Evolutionary conservation across 768 basidiomycete species (phyloP), one percentile per base, ranked within the genome.

Genomic region (Lactifluus piperatus): DNA sequence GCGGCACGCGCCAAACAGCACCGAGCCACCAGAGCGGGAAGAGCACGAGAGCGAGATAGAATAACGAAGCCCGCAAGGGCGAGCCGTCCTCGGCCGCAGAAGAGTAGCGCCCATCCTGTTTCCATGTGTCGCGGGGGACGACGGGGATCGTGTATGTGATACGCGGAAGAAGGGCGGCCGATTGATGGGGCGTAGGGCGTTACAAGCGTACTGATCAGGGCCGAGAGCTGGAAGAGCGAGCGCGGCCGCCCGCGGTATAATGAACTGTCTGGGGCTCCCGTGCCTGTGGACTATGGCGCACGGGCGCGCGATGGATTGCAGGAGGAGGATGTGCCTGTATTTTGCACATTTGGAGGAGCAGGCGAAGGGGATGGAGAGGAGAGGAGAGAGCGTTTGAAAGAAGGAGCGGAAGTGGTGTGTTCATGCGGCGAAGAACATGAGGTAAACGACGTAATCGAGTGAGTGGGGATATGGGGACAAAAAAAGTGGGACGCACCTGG

Each of bases 61-160:
- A 91, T 26, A 82, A 69, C 88, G 88, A 90, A 13, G 85, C 84
- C 60, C 88, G 86, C 26, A 82, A 58, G 3, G 87, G 81, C 54
- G 73, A 77, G 44, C 68, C 76, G 14, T 69, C 72, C 66, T 75
- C 74, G 54, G 82, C 83, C 32, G 77, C 78, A 76, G 52, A 82
- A 76, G 9, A 76, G 76, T 54, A 86, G 75, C 16, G 76, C 67
- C 88, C 86, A 90, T 7, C 79, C 75, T 1, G 88, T 88, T 52
- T 75, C 72, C 56, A 79, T 77, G 4, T 79, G 71, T 44, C 78
- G 81, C 0, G 80, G 77, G 5, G 86, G 86, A 64, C 76, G 84
- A 20, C 82, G 79, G 0, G 87, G 88, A 70, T 91, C 88, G 34
- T 85, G 82, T 88, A 91, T 91, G 66, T 90, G 86, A 65, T 83